phyloP scores from a whole-genome alignment of 768 basidiomycete genomes.

The Sutorius australiensis region DNA sequence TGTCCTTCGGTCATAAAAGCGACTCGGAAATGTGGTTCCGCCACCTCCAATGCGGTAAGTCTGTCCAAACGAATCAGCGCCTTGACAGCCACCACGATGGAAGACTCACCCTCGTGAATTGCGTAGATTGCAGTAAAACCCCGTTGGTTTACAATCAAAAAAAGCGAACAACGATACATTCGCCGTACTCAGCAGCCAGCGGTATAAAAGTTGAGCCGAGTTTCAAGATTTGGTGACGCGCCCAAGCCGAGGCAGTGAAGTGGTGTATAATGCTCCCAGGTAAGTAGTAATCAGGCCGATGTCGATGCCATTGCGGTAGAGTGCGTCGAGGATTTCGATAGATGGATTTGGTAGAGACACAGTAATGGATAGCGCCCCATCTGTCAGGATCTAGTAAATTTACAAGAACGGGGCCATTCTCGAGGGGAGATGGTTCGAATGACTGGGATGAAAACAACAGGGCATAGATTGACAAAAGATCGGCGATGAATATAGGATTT shows the following conservation, averaged over 20 bases:
- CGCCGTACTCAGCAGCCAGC: constrained; percentile 72
- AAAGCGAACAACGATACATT: constrained; percentile 56
- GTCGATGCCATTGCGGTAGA: constrained; percentile 76
- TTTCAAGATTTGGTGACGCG: constrained; percentile 34
- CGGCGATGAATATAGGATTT: constrained; percentile 47
- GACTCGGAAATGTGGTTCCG: constrained; percentile 59
- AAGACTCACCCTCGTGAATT: constrained; percentile 66
- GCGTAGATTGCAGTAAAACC: constrained; percentile 53
- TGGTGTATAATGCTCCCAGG: constrained; percentile 58
- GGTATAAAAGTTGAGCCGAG: constrained; percentile 41
- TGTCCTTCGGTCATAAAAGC: constrained; percentile 56
- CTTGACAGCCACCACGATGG: neutral
- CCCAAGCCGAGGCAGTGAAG: constrained; percentile 61
- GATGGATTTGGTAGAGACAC: constrained; percentile 55
- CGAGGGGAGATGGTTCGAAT: constrained; percentile 40
- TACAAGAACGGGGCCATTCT: constrained; percentile 48
- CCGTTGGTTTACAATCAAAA: constrained; percentile 59
- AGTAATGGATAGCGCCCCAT: constrained; percentile 74
- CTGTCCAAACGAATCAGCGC: constrained; percentile 5
- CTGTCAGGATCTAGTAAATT: constrained; percentile 65
- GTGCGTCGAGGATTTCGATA: constrained; percentile 58
- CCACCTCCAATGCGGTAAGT: constrained; percentile 64
- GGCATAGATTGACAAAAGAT: constrained; percentile 49
- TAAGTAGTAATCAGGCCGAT: constrained; percentile 66
- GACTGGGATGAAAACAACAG: constrained; percentile 50